Evolutionary conservation across 352 stramenopile genomes (phyloP).

Genomic region (Globisporangium middletonii): DNA sequence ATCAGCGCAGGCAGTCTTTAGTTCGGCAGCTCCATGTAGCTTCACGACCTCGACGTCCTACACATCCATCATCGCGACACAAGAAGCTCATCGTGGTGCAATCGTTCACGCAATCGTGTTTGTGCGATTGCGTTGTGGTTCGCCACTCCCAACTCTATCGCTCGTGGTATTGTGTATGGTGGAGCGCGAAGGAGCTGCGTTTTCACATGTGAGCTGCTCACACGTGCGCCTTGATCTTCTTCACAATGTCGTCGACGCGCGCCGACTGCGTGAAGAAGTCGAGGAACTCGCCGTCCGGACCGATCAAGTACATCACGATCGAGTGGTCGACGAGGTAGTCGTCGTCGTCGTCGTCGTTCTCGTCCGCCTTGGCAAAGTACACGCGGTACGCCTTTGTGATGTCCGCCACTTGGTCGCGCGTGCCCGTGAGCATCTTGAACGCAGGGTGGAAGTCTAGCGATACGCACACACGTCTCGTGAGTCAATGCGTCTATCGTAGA

Average conservation of each 20-base stretch:
- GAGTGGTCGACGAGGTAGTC: conserved; percentile 99
- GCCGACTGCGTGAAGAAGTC: conserved; percentile 99
- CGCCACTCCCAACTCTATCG: background rate
- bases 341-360: conserved; percentile 94
- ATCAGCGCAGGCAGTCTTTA: background rate
- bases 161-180: background rate
- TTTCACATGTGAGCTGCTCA: conserved; percentile 9
- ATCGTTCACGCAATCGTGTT: background rate
- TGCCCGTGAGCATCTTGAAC: conserved; percentile 90
- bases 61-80: background rate
- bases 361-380: conserved; percentile 96
- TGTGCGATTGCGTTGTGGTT: background rate
- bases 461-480: background rate
- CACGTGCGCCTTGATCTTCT: conserved; percentile 89
- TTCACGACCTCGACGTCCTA: background rate
- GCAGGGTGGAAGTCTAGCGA: conserved; percentile 68
- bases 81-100: background rate
- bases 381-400: conserved; percentile 98
- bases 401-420: conserved; percentile 92
- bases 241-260: conserved; percentile 91
- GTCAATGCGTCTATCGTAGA: background rate
- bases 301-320: conserved; percentile 99
- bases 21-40: background rate
- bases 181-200: background rate
- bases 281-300: conserved; percentile 94